phyloP scores from a whole-genome alignment of 2,329 filamentous ascomycete species.

The Graphiopsis chlorocephala region DNA sequence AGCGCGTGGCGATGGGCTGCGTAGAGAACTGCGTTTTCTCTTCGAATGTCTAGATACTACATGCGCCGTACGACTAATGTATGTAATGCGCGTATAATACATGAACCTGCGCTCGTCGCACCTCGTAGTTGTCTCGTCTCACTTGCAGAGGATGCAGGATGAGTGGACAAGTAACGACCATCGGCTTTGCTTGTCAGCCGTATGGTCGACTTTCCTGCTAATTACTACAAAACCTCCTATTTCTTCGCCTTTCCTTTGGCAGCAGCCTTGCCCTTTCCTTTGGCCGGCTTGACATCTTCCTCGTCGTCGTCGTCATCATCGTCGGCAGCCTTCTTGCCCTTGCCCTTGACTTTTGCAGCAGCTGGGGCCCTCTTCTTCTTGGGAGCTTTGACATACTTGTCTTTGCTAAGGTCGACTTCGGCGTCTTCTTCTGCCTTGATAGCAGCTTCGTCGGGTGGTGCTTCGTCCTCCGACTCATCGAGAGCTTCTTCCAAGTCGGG shows the following conservation, averaged over 20 bases:
- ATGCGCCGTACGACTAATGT: neutral
- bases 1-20: neutral
- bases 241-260: conserved; percentile 13
- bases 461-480: conserved; percentile 74
- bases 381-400: conserved; percentile 92
- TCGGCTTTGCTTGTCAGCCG: neutral
- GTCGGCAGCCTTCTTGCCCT: conserved; percentile 62
- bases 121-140: neutral
- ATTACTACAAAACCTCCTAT: neutral
- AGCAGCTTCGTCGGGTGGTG: conserved; percentile 37
- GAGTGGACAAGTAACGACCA: neutral
- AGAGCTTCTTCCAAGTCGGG: conserved; percentile 96
- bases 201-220: neutral
- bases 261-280: conserved; percentile 42
- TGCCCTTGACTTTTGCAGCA: conserved; percentile 45
- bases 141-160: neutral
- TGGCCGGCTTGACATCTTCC: conserved; percentile 39
- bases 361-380: conserved; percentile 63
- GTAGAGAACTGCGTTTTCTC: neutral
- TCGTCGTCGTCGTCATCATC: conserved; percentile 44
- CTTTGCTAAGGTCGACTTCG: conserved; percentile 81
- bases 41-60: neutral
- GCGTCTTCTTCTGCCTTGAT: conserved; percentile 61
- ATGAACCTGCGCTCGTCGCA: neutral
- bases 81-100: neutral